Evolutionary conservation across 202 grass and related monocot genomes (phyloP).

Genomic region (Setaria italica): DNA sequence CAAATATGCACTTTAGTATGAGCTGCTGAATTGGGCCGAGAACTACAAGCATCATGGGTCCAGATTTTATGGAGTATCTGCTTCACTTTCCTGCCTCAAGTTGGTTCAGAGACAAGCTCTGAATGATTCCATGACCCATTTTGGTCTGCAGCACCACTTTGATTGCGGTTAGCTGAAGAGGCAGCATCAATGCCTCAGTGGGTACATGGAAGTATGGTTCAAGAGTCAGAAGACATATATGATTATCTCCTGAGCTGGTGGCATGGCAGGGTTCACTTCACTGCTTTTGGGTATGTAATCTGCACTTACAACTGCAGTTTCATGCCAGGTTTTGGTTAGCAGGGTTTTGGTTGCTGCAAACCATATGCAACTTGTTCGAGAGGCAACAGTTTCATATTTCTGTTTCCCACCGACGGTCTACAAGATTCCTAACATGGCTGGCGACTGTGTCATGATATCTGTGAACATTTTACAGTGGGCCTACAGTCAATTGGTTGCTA

Average conservation of each 20-base stretch:
- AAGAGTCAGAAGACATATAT: too few relatives aligned
- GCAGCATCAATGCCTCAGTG: not conserved
- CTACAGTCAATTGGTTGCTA: not conserved
- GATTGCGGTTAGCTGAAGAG: slow-evolving; percentile 31
- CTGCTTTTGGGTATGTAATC: not conserved
- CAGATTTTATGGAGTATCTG: slow-evolving; percentile 24
- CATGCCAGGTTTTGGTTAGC: slow-evolving; percentile 4
- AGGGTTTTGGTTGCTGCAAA: slow-evolving; percentile 16
- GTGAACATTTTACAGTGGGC: not conserved
- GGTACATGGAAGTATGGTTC: slow-evolving; percentile 17
- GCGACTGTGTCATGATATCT: not conserved
- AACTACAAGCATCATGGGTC: not conserved
- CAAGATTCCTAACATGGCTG: slow-evolving; percentile 21
- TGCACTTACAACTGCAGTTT: slow-evolving; percentile 16
- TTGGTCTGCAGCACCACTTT: not conserved
- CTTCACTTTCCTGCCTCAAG: not conserved
- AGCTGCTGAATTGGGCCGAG: slow-evolving; percentile 25
- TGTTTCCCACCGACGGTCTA: not conserved
- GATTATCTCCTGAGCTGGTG: not conserved
- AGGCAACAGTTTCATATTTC: slow-evolving; percentile 1
- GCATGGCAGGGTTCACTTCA: slow-evolving; percentile 1
- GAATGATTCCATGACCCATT: too few relatives aligned
- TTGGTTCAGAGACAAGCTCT: not conserved
- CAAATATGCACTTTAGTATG: too few relatives aligned
- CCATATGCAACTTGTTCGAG: not conserved